Base-by-base conservation (phyloP, 2,329 filamentous ascomycete genomes). In the Coniochaeta sp. region DNA sequence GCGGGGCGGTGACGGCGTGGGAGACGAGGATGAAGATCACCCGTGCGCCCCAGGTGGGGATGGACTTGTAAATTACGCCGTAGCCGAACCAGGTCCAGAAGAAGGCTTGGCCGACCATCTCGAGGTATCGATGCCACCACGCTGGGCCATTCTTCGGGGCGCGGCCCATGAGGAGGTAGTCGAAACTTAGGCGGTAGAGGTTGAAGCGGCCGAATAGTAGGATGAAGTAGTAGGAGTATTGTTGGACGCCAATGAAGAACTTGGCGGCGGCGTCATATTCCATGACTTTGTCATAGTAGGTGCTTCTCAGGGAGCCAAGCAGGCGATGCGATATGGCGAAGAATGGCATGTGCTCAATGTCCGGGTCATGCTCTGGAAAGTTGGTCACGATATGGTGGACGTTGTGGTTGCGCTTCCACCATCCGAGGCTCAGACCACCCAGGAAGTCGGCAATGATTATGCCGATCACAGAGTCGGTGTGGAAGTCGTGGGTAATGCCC, bases 371-470 rank as follows among this genome's bases (percentile, higher is more conserved):
- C 67, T 96, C 94, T 13, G 91, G 89, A 40, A 87, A 87, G 67
- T 97, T 97, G 16, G 94, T 97, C 50, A 97, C 87, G 59, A 97
- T 91, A 64, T 97, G 92, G 65, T 97, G 92, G 8, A 96, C 91
- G 63, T 97, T 97, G 69, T 97, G 92, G 65, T 85, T 96, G 55
- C 83, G 80, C 71, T 97, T 97, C 92, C 94, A 99, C 94, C 94
- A 99, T 42, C 92, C 89, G 51, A 96, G 72, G 24, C 90, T 96
- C 30, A 99, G 71, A 0, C 94, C 94, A 32, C 94, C 94, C 18
- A 94, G 73, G 61, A 87, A 97, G 66, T 96, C 87, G 50, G 91
- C 91, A 61, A 96, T 87, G 57, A 95, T 71, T 63, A 97, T 96
- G 48, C 90, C 92, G 56, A 99, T 89, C 48, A 87, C 76, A 1